Percentiles rank a stretch among this genome's conserved stretches.
These are phyloP conservation scores for Iris pallida DNA, from an alignment of 116 monocot species.

Conservation along the genomic window DNA sequence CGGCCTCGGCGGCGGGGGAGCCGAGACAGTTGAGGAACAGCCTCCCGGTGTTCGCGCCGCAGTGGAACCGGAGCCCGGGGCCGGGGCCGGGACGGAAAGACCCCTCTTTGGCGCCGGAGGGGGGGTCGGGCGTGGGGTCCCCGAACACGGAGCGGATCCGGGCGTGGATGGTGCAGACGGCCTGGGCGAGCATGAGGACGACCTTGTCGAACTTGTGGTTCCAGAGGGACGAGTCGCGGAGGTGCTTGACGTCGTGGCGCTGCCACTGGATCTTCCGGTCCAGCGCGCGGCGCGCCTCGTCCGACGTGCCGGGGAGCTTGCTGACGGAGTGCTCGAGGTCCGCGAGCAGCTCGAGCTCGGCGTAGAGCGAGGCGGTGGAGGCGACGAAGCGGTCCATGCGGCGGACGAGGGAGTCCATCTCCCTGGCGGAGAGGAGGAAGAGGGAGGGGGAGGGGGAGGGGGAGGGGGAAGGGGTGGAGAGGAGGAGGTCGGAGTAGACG, in stretches of 20 bases:
- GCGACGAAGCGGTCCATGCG: conserved; percentile 66
- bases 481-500: conserved; percentile 71
- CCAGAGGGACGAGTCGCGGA: conserved; percentile 73
- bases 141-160: conserved; percentile 55
- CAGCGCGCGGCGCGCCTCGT: conserved; percentile 42
- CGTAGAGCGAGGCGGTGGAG: conserved; percentile 61
- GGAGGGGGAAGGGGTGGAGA: conserved; percentile 25
- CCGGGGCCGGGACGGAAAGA: too few relatives aligned
- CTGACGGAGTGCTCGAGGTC: conserved; percentile 77
- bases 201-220: conserved; percentile 64
- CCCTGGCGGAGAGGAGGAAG: conserved; percentile 14
- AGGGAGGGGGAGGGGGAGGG: conserved; percentile 14
- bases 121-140: conserved; percentile 1
- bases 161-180: conserved; percentile 66
- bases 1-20: conserved; percentile 24
- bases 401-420: conserved; percentile 41
- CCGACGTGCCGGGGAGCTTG: conserved; percentile 36
- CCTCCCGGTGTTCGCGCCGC: conserved; percentile 38
- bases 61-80: conserved; percentile 17
- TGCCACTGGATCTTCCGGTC: conserved; percentile 84
- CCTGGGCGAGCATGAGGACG: conserved; percentile 59
- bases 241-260: conserved; percentile 50
- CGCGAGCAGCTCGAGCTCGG: conserved; percentile 63
- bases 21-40: conserved; percentile 45
- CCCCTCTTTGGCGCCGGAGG: too few relatives aligned